These are phyloP conservation scores for Roridomyces roridus DNA, from an alignment of 768 basidiomycete species.

Conservation along the genomic window DNA sequence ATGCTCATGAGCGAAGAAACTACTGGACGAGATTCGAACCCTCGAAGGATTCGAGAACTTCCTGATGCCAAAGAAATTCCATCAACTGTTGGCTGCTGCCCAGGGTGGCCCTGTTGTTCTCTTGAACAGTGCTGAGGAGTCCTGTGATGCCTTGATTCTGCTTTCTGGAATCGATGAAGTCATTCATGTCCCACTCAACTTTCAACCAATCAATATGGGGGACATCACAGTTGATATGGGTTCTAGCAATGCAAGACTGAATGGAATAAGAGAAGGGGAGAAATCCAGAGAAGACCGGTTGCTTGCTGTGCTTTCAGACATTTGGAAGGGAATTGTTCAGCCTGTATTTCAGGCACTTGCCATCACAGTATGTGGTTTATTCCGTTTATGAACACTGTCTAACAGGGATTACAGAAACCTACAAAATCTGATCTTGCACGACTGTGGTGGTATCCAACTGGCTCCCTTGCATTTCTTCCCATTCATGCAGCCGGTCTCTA, in stretches of 20 bases:
- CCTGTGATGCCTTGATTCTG: not conserved
- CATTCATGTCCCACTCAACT: not conserved
- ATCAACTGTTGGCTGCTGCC: slow-evolving; percentile 11
- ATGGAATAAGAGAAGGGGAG: not conserved
- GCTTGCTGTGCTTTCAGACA: slow-evolving; percentile 6
- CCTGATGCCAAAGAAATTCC: slow-evolving; percentile 17
- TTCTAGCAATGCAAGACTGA: slow-evolving; percentile 4
- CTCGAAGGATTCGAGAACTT: slow-evolving; percentile 24
- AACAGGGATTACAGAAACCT: not conserved
- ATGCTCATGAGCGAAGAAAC: not conserved
- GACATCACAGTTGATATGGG: not conserved
- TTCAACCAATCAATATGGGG: not conserved
- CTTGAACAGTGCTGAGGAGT: slow-evolving; percentile 11
- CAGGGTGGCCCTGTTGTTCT: slow-evolving; percentile 24
- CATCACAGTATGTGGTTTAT: not conserved
- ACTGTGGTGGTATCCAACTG: not conserved
- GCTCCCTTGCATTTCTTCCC: not conserved
- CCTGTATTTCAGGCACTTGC: slow-evolving; percentile 26
- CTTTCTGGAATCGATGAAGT: not conserved
- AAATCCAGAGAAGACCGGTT: not conserved
- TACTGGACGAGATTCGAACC: slow-evolving; percentile 20
- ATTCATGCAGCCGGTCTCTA: not conserved
- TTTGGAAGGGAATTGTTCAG: slow-evolving; percentile 29
- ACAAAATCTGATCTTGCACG: not conserved
- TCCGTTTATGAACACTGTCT: not conserved